A percentile compares a stretch with the other conserved stretches of the same genome.
Evolutionary conservation across 2,329 filamentous ascomycete genomes (phyloP).

Genomic region (Colletotrichum gloeosporioides): DNA sequence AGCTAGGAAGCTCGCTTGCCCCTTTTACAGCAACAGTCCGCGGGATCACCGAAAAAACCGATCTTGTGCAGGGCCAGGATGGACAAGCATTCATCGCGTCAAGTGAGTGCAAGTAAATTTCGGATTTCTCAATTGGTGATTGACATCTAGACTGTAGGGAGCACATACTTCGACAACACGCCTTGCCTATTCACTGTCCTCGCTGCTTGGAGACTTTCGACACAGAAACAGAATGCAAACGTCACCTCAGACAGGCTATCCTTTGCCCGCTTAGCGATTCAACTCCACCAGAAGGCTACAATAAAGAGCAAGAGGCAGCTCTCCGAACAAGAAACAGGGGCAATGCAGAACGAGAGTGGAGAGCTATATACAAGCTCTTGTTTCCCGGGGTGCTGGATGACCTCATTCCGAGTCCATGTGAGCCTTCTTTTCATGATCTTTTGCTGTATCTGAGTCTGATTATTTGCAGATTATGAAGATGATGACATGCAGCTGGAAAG

Average conservation of each 20-base stretch:
- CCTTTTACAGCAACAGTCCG: too few relatives aligned
- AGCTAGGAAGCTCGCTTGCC: fast-evolving
- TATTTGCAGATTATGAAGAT: background rate
- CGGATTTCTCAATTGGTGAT: too few relatives aligned
- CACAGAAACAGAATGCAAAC: fast-evolving
- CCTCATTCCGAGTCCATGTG: background rate
- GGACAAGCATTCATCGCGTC: background rate
- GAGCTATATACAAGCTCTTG: fast-evolving
- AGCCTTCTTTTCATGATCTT: background rate
- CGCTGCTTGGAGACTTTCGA: background rate
- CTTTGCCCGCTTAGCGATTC: fast-evolving
- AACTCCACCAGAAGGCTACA: background rate
- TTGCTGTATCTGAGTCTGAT: too few relatives aligned
- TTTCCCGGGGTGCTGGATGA: background rate
- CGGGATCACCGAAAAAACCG: too few relatives aligned
- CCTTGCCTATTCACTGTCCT: background rate
- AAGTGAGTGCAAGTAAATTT: background rate
- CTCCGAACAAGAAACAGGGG: background rate
- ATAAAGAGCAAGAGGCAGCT: background rate
- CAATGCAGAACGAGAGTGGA: fast-evolving
- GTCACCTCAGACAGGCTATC: fast-evolving
- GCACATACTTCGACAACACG: background rate
- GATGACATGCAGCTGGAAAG: background rate
- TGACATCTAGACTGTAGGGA: too few relatives aligned
- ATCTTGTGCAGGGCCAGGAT: background rate